A percentile compares a stretch with the other conserved stretches of the same genome.
Conservation (phyloP, 768 basidiomycete species). For the Strobilomyces confusus region DNA sequence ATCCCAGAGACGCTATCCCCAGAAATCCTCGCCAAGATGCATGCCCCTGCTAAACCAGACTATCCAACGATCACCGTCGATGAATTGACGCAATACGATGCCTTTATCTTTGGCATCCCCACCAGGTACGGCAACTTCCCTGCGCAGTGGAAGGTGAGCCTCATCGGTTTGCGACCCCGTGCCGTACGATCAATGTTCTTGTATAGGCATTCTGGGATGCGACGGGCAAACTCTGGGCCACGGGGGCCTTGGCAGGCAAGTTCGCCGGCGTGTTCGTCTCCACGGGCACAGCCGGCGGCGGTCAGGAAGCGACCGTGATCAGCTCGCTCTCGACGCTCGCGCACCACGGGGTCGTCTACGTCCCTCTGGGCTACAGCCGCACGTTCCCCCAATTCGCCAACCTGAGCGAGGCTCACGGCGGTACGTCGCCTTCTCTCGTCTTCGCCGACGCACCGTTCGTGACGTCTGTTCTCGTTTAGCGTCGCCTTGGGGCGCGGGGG, state of each 20-base stretch:
- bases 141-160: conserved; percentile 57
- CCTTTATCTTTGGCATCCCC: conserved; percentile 42
- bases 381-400: conserved; percentile 42
- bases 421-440: conserved; percentile 33
- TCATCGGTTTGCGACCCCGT: background rate
- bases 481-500: conserved; percentile 78
- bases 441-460: too few species aligned
- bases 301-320: conserved; percentile 46
- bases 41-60: conserved; percentile 63
- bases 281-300: conserved; percentile 42
- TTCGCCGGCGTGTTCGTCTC: conserved; percentile 71
- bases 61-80: conserved; percentile 36
- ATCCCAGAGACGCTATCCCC: conserved; percentile 74
- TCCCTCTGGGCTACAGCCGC: conserved; percentile 65
- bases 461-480: conserved; percentile 33
- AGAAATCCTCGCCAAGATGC: conserved; percentile 64
- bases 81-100: conserved; percentile 27
- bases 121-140: conserved; percentile 46
- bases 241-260: conserved; percentile 65
- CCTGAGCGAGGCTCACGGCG: conserved; percentile 51
- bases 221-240: conserved; percentile 63
- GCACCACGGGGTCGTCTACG: conserved; percentile 70
- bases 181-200: background rate
- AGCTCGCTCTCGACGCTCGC: conserved; percentile 52
- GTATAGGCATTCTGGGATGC: conserved; percentile 69